Percentiles rank a stretch among this genome's conserved stretches.
These are phyloP conservation scores for Plectosphaerella sp. DNA, from an alignment of 2,329 filamentous ascomycete genomes.

Conservation along the genomic window DNA sequence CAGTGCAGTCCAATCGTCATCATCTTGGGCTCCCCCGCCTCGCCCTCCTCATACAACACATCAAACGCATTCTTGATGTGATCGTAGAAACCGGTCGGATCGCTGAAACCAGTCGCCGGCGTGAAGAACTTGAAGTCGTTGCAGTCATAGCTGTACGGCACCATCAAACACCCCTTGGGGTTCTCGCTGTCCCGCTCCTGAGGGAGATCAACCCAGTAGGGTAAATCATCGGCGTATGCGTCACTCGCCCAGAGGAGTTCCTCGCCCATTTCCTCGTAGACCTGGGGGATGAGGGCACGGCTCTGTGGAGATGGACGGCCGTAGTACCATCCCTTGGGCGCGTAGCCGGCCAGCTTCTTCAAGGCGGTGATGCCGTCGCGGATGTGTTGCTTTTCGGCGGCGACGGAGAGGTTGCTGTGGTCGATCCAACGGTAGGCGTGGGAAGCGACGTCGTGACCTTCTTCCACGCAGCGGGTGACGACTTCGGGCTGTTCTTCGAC, in stretches of 20 bases:
- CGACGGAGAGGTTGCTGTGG: conserved; percentile 37
- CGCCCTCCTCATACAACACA: conserved; percentile 46
- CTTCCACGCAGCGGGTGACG: conserved; percentile 38
- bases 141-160: conserved; percentile 51
- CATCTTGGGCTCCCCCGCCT: conserved; percentile 46
- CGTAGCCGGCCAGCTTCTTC: conserved; percentile 37
- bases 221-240: conserved; percentile 49
- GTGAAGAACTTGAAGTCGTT: conserved; percentile 43
- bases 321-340: conserved; percentile 45
- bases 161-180: conserved; percentile 46
- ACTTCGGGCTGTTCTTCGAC: conserved; percentile 43
- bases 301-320: conserved; percentile 39
- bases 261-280: conserved; percentile 48
- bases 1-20: conserved; percentile 53
- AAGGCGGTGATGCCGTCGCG: conserved; percentile 34
- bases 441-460: conserved; percentile 44
- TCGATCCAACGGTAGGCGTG: conserved; percentile 50
- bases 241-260: conserved; percentile 45
- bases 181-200: conserved; percentile 33
- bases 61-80: conserved; percentile 50
- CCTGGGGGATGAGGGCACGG: conserved; percentile 38
- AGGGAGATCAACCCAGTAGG: conserved; percentile 51
- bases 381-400: conserved; percentile 43
- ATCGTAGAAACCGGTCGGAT: conserved; percentile 35
- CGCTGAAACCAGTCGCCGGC: conserved; percentile 37